A percentile compares a stretch with the other conserved stretches of the same genome.
These are phyloP conservation scores for Erysimum cheiri DNA, from an alignment of 441 rosid species.

Conservation along the genomic window DNA sequence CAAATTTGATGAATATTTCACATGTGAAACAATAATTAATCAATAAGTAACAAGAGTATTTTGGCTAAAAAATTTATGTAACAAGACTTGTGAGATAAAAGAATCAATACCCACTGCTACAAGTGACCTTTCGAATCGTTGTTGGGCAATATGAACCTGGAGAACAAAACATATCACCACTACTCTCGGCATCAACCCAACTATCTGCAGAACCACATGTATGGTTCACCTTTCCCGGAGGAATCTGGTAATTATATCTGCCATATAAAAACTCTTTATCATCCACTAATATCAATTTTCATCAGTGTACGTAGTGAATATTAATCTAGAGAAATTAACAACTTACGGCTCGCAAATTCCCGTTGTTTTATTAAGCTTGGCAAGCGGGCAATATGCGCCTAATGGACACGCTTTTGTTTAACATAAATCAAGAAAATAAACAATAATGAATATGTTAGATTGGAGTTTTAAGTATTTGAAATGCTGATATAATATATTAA, in stretches of 20 bases:
- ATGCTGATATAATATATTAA: not conserved
- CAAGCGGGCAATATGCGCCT: constrained; percentile 71
- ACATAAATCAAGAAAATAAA: constrained; percentile 39
- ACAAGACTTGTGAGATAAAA: constrained; percentile 46
- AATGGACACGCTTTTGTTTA: constrained; percentile 65
- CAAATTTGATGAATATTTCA: constrained; percentile 25
- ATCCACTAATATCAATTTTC: not conserved
- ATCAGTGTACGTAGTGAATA: not conserved
- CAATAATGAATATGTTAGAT: constrained; percentile 37
- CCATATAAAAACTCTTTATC: constrained; percentile 37
- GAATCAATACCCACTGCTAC: constrained; percentile 70
- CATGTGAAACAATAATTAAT: constrained; percentile 11
- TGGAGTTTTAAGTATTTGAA: not conserved
- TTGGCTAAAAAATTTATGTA: not conserved
- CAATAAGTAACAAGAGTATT: not conserved
- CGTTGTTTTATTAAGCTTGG: constrained; percentile 60
- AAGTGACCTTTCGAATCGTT: constrained; percentile 53
- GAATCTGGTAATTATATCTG: constrained; percentile 69
- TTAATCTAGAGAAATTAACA: constrained; percentile 10
- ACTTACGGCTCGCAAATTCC: constrained; percentile 77
- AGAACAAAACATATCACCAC: constrained; percentile 64
- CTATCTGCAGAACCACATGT: constrained; percentile 65
- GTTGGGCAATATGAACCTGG: constrained; percentile 75
- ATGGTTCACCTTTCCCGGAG: constrained; percentile 60
- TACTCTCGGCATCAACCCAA: constrained; percentile 58